Evolutionary conservation across 2,329 filamentous ascomycete genomes (phyloP).

Genomic region (Phaeosphaeria sp.): DNA sequence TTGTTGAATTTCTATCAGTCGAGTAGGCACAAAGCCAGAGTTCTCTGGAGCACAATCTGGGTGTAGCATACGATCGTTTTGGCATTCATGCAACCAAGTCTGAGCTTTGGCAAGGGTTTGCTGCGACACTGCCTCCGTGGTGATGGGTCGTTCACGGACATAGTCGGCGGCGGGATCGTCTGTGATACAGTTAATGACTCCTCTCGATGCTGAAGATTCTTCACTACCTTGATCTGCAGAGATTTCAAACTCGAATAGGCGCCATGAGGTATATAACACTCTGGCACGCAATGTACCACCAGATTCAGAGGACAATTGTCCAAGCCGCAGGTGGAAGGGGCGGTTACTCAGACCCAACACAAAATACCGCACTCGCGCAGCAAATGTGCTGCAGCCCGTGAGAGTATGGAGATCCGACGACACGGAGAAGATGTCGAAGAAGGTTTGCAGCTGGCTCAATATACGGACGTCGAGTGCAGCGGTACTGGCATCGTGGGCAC

Average conservation of each 20-base stretch:
- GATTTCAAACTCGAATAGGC: not conserved
- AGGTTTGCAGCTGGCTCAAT: not conserved
- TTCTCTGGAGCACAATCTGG: not conserved
- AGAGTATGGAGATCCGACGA: not conserved
- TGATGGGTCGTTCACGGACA: not conserved
- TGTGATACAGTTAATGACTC: not conserved
- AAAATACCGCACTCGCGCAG: not conserved
- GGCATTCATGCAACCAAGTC: not conserved
- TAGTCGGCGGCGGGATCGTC: not conserved
- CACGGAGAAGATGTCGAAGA: not conserved
- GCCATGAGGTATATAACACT: not conserved
- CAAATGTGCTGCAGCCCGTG: not conserved
- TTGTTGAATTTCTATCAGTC: not conserved
- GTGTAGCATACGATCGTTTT: not conserved
- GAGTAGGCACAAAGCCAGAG: not conserved
- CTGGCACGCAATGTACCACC: not conserved
- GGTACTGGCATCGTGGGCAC: not conserved
- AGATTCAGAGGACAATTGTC: not conserved
- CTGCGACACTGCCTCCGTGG: not conserved
- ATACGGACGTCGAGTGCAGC: not conserved
- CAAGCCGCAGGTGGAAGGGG: not conserved
- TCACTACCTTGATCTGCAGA: not conserved
- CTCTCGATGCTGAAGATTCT: not conserved
- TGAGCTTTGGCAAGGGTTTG: not conserved
- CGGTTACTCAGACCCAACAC: not conserved